Conservation (phyloP, 495 filamentous ascomycete genomes). For the Penicillium alfredii region DNA sequence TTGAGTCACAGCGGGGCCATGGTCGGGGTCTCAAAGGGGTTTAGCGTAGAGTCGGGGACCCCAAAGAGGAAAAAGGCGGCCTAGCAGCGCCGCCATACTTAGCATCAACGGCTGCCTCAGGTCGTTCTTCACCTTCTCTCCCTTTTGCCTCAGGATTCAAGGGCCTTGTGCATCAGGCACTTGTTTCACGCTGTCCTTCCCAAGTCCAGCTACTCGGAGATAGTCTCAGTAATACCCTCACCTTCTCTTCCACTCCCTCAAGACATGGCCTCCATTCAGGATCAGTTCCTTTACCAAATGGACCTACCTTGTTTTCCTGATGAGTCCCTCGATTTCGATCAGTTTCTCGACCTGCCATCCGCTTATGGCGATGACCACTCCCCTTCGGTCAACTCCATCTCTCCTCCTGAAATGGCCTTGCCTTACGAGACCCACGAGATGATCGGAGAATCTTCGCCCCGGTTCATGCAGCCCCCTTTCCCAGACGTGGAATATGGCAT, state of each 20-base stretch:
- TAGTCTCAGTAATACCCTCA: constrained; percentile 8
- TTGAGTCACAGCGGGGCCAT: constrained; percentile 8
- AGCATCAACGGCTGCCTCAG: constrained; percentile 7
- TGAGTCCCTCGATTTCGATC: constrained; percentile 37
- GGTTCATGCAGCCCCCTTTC: constrained; percentile 21
- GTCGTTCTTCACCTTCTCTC: constrained; percentile 6
- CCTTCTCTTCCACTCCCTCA: no score
- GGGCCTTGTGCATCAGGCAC: no score
- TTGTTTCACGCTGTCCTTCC: no score
- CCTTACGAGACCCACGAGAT: constrained; percentile 20
- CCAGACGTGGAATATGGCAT: constrained; percentile 25
- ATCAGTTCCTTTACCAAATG: constrained; percentile 18
- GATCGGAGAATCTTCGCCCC: constrained; percentile 17
- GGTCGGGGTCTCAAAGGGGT: constrained; percentile 32
- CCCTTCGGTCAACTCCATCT: constrained; percentile 30
- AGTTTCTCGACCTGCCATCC: constrained; percentile 33
- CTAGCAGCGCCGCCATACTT: constrained; percentile 1
- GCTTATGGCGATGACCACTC: constrained; percentile 28
- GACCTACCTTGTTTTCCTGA: constrained; percentile 10
- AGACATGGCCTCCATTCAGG: constrained; percentile 21
- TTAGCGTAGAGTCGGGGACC: constrained; percentile 29
- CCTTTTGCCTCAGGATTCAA: constrained; percentile 3
- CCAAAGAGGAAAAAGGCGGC: constrained; percentile 19
- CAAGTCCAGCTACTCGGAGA: no score
- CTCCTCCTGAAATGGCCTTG: constrained; percentile 28